Conservation (phyloP, 495 filamentous ascomycete genomes). For the Hapsidospora chrysogenum region DNA sequence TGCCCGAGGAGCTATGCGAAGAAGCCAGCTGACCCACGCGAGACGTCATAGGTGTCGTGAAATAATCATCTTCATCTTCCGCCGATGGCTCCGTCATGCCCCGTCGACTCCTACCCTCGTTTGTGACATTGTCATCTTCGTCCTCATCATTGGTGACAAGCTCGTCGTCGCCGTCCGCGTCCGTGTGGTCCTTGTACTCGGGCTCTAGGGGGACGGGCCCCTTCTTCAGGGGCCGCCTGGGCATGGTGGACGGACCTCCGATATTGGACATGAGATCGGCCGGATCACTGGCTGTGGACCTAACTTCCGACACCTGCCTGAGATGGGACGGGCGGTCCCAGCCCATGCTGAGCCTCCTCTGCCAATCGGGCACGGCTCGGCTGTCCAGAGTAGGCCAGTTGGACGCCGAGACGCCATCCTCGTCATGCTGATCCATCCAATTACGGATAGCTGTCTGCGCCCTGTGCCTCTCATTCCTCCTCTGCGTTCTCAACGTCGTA, state of each 20-base stretch:
- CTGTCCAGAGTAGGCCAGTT: slow-evolving; percentile 30
- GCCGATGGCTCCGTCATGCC: slow-evolving; percentile 8
- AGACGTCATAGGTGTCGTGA: slow-evolving; percentile 20
- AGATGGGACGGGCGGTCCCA: slow-evolving; percentile 22
- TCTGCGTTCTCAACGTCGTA: slow-evolving; percentile 26
- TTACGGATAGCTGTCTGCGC: slow-evolving; percentile 60
- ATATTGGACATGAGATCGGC: slow-evolving; percentile 31
- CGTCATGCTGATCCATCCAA: slow-evolving; percentile 70
- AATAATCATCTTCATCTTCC: slow-evolving; percentile 27
- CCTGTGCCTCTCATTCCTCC: slow-evolving; percentile 41
- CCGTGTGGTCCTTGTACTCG: slow-evolving; percentile 36
- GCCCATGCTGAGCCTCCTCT: slow-evolving; percentile 23
- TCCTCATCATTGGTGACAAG: slow-evolving; percentile 65
- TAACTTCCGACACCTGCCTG: slow-evolving; percentile 26
- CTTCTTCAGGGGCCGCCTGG: not conserved
- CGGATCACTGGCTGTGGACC: slow-evolving; percentile 37
- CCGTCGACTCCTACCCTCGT: not conserved
- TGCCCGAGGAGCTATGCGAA: slow-evolving; percentile 1
- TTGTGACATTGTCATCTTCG: slow-evolving; percentile 28
- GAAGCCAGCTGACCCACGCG: slow-evolving; percentile 11
- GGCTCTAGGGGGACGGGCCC: slow-evolving; percentile 12
- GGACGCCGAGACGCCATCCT: slow-evolving; percentile 40
- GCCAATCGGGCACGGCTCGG: slow-evolving; percentile 15
- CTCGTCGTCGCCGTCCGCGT: slow-evolving; percentile 80
- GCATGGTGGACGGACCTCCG: slow-evolving; percentile 1